Base-by-base conservation (phyloP, 1,284 basidiomycete species). In the Takashimella tepidaria region DNA sequence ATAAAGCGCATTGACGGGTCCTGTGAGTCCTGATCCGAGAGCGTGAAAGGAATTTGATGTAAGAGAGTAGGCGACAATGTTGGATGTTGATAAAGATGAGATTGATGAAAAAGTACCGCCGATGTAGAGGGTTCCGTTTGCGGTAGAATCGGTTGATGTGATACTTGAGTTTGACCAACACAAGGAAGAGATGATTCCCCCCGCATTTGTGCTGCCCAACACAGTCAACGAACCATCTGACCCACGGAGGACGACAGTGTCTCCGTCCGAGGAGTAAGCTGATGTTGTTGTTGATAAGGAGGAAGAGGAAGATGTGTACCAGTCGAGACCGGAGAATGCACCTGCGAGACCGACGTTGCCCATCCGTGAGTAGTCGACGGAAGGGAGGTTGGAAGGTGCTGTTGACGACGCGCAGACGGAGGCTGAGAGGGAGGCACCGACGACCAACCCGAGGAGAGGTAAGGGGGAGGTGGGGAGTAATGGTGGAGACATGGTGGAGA, bases 311-410 rank as follows among this genome's bases (percentile, higher is more conserved):
- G 62, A 54, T 12, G 58, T 58, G 2, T 66, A 63, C 71, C 62
- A 76, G 69, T 87, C 86, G 55, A 97, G 78, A 45, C 91, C 90
- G 24, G 86, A 82, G 71, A 96, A 97, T 19, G 87, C 81, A 52
- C 92, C 92, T 37, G 86, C 84, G 44, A 96, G 79, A 52, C 84
- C 90, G 54, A 96, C 91, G 53, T 80, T 84, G 59, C 92, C 92
- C 88, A 95, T 92, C 57, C 87, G 85, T 67, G 86, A 80, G 73
- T 89, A 95, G 77, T 96, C 90, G 75, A 96, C 84, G 65, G 83
- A 80, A 31, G 91, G 91, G 45, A 88, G 75, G 48, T 82, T 76
- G 12, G 86, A 84, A 57, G 78, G 75, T 54, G 75, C 83, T 6
- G 66, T 31, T 25, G 55, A 52, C 4, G 61, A 46, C 13, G 62